Evolutionary conservation across 495 filamentous ascomycete genomes (phyloP).

Genomic region (Wilcoxina mikolae): DNA sequence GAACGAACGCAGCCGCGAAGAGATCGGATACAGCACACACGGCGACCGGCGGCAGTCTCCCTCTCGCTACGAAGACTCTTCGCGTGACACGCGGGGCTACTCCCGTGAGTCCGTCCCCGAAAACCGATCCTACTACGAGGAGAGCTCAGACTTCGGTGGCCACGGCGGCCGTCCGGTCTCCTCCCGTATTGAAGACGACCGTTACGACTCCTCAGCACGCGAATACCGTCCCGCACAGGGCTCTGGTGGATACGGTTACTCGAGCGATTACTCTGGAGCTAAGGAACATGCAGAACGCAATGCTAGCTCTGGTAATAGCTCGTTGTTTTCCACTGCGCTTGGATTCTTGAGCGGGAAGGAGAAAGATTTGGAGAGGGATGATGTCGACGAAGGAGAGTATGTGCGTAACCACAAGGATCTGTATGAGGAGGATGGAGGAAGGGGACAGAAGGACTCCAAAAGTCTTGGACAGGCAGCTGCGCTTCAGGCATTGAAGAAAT

Average conservation of each 20-base stretch:
- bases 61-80: neutral
- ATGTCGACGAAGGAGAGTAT: conserved; percentile 38
- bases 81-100: conserved; percentile 2
- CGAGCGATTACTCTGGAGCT: neutral
- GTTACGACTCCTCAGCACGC: neutral
- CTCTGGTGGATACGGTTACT: neutral
- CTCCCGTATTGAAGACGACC: neutral
- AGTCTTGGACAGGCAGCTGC: conserved; percentile 47
- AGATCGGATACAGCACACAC: neutral
- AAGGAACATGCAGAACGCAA: neutral
- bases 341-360: conserved; percentile 16
- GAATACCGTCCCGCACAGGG: neutral
- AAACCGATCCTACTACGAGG: neutral
- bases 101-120: neutral
- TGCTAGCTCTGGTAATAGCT: neutral
- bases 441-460: conserved; percentile 29
- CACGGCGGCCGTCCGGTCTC: conserved; percentile 4
- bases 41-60: neutral
- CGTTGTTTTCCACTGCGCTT: conserved; percentile 1
- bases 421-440: conserved; percentile 33
- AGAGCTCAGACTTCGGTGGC: neutral
- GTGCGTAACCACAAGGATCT: conserved; percentile 42
- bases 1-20: neutral
- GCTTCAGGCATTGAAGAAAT: conserved; percentile 56
- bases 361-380: neutral